phyloP scores from a whole-genome alignment of 768 basidiomycete species.

The Agaricus sinodeliciosus region DNA sequence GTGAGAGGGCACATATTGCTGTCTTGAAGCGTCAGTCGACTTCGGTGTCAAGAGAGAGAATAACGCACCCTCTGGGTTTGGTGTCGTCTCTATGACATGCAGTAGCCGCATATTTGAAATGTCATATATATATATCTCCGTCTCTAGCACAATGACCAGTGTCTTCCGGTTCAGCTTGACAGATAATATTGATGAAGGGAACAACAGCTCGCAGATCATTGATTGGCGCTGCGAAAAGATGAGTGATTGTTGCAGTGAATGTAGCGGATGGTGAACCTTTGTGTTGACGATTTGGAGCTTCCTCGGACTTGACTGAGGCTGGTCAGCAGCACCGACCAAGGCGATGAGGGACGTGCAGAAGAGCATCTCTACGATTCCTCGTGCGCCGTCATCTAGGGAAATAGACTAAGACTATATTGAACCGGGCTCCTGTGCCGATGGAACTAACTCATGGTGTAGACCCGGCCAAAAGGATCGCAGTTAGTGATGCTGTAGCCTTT shows the following conservation, averaged over 20 bases:
- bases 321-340: slow-evolving; percentile 92
- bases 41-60: slow-evolving; percentile 8
- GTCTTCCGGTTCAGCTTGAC: slow-evolving; percentile 98
- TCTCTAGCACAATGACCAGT: slow-evolving; percentile 91
- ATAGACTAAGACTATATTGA: background rate
- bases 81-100: slow-evolving; percentile 95
- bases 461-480: slow-evolving; percentile 95
- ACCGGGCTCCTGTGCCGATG: background rate
- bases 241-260: background rate
- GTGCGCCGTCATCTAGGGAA: slow-evolving; percentile 77
- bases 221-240: slow-evolving; percentile 70
- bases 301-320: slow-evolving; percentile 83
- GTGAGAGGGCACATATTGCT: slow-evolving; percentile 55
- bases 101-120: slow-evolving; percentile 97
- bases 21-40: background rate
- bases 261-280: slow-evolving; percentile 51
- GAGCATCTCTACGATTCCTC: slow-evolving; percentile 97
- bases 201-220: slow-evolving; percentile 97
- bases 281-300: slow-evolving; percentile 98
- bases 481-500: slow-evolving; percentile 97
- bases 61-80: slow-evolving; percentile 85
- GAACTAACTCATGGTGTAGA: slow-evolving; percentile 85
- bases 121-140: slow-evolving; percentile 99
- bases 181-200: slow-evolving; percentile 93
- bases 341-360: slow-evolving; percentile 99